Percentiles rank a stretch among this genome's conserved stretches.
Conservation (phyloP, 768 basidiomycete genomes). For the Russula dissimulans region DNA sequence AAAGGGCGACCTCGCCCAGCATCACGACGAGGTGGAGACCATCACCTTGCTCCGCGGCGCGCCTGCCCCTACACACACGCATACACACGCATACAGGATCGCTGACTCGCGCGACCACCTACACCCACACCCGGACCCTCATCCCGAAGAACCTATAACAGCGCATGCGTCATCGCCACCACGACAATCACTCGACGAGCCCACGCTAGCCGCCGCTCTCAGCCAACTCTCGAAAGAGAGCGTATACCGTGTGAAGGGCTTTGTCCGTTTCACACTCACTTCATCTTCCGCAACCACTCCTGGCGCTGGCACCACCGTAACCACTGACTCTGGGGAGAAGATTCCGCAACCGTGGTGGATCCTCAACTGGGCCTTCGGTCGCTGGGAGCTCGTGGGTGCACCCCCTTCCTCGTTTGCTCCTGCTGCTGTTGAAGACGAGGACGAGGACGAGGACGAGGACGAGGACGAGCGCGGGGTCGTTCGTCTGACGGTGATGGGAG, state of each 20-base stretch:
- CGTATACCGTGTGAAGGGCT: conserved; percentile 83
- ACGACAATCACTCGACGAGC: conserved; percentile 27
- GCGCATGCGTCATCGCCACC: background rate
- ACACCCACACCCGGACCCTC: background rate
- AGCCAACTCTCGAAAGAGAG: conserved; percentile 50
- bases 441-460: conserved; percentile 10
- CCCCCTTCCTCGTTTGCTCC: conserved; percentile 4
- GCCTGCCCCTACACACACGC: conserved; percentile 16
- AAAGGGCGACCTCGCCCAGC: conserved; percentile 22
- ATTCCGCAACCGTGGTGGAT: conserved; percentile 33
- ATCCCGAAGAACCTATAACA: background rate
- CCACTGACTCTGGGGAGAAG: background rate
- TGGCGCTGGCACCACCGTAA: conserved; percentile 22
- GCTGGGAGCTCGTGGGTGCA: conserved; percentile 53
- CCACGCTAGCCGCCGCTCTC: conserved; percentile 40
- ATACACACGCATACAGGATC: conserved; percentile 5
- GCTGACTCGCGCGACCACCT: background rate
- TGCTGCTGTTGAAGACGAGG: background rate
- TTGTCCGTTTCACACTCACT: conserved; percentile 42
- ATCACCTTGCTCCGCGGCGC: conserved; percentile 48
- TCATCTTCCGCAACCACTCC: background rate
- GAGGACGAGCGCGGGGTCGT: conserved; percentile 31
- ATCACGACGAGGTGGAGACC: conserved; percentile 84
- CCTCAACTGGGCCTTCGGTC: conserved; percentile 91
- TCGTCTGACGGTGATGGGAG: conserved; percentile 85